Conservation (phyloP, 2,329 filamentous ascomycete genomes). For the Monosporascus sp. region DNA sequence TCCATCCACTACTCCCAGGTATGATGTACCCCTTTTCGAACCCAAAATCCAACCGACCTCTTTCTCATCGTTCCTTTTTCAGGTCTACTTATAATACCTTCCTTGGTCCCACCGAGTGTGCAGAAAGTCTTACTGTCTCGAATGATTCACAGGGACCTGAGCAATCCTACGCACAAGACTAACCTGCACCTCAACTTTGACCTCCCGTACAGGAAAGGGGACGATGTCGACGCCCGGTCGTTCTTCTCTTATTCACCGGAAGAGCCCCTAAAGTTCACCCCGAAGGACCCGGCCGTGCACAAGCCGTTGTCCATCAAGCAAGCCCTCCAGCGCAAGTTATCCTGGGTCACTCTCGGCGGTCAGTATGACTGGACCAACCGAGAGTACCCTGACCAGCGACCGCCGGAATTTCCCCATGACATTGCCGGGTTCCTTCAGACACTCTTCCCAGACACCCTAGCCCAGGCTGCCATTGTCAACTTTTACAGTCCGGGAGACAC, state of each 20-base stretch:
- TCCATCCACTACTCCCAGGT: conserved; percentile 66
- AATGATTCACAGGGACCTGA: conserved; percentile 73
- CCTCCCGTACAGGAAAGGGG: conserved; percentile 50
- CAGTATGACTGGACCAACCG: conserved; percentile 96
- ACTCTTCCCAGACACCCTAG: conserved; percentile 70
- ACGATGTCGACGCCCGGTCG: conserved; percentile 30
- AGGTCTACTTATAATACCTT: conserved; percentile 78
- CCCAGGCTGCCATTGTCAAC: conserved; percentile 91
- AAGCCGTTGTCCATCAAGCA: conserved; percentile 64
- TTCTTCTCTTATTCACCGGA: conserved; percentile 50
- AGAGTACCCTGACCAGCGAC: conserved; percentile 63
- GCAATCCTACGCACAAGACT: conserved; percentile 69
- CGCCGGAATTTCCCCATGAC: conserved; percentile 71
- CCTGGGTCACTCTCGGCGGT: conserved; percentile 91
- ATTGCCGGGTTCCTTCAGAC: conserved; percentile 60
- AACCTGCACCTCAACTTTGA: conserved; percentile 85
- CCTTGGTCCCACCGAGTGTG: conserved; percentile 61
- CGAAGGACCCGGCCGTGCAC: conserved; percentile 70
- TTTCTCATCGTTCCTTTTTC: conserved; percentile 1
- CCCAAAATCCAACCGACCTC: background rate
- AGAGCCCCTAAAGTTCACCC: conserved; percentile 51
- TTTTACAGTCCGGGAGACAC: conserved; percentile 88
- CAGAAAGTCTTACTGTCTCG: conserved; percentile 67
- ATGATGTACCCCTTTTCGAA: conserved; percentile 18
- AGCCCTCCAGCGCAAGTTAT: conserved; percentile 73